Conservation (phyloP, 1,139 yeast species). For the Pichia sp. region DNA sequence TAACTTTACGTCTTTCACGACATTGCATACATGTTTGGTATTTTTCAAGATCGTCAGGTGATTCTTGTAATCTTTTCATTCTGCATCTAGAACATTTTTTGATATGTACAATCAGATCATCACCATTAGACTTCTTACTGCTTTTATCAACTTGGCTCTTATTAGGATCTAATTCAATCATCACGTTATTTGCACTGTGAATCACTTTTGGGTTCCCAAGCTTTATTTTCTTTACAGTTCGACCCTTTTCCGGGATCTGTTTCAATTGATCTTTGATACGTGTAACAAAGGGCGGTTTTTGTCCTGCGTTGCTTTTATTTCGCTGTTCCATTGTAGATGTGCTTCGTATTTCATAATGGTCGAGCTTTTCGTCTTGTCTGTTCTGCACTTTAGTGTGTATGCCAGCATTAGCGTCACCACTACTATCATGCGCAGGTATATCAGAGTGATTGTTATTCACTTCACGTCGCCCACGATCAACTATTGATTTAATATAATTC, state of each 20-base stretch:
- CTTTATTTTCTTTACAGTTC: neutral
- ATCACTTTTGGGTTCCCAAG: neutral
- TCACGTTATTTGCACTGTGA: neutral
- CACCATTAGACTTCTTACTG: neutral
- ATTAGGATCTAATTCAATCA: neutral
- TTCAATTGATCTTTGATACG: neutral
- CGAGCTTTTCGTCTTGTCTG: neutral
- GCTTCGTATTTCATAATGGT: neutral
- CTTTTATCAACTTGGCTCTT: neutral
- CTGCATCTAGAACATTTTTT: slow-evolving; percentile 42
- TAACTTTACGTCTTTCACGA: slow-evolving; percentile 36
- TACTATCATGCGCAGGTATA: neutral
- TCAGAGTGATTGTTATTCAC: neutral
- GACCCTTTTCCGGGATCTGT: neutral
- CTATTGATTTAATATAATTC: slow-evolving; percentile 19
- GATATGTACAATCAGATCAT: slow-evolving; percentile 5
- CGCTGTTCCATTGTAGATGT: neutral
- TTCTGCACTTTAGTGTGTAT: neutral
- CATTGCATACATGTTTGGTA: slow-evolving; percentile 40
- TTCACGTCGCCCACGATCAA: slow-evolving; percentile 12
- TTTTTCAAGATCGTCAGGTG: slow-evolving; percentile 31
- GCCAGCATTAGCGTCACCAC: neutral
- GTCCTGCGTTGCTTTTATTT: neutral
- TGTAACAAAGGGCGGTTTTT: neutral
- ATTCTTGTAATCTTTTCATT: slow-evolving; percentile 35